A percentile compares a stretch with the other conserved stretches of the same genome.
Evolutionary conservation across 345 rosid genomes (phyloP).

Genomic region (Clausena lansium): DNA sequence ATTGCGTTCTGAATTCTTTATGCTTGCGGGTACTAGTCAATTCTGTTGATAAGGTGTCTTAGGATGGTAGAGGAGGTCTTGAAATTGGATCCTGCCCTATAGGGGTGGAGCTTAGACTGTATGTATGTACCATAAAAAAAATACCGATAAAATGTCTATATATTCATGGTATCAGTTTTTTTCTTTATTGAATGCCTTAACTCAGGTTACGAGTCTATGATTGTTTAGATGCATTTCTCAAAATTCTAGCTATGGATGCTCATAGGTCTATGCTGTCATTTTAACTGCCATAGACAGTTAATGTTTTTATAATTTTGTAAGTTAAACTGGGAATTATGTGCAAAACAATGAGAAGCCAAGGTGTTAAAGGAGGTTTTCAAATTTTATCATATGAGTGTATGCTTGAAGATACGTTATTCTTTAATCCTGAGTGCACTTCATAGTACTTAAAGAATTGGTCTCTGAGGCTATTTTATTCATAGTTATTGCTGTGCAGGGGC

Average conservation of each 20-base stretch:
- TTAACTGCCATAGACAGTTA: background rate
- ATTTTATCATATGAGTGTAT: background rate
- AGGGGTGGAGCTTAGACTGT: background rate
- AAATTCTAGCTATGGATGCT: background rate
- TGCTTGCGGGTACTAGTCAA: background rate
- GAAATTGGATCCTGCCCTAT: background rate
- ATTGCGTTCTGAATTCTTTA: background rate
- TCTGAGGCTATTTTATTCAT: background rate
- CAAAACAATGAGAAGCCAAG: background rate
- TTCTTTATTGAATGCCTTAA: background rate
- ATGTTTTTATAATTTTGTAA: background rate
- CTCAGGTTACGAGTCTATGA: background rate
- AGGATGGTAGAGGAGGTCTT: background rate
- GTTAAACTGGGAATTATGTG: background rate
- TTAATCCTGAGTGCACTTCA: background rate
- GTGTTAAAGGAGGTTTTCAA: background rate
- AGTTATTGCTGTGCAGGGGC: background rate
- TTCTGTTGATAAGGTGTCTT: background rate
- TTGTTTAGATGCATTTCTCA: background rate
- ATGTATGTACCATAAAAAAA: background rate
- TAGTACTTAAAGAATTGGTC: background rate
- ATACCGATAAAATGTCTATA: background rate
- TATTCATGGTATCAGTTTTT: background rate
- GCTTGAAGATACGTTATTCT: background rate
- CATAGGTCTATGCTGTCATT: background rate